phyloP scores from a whole-genome alignment of 331 rosid genomes.

The Spiraea crenata region DNA sequence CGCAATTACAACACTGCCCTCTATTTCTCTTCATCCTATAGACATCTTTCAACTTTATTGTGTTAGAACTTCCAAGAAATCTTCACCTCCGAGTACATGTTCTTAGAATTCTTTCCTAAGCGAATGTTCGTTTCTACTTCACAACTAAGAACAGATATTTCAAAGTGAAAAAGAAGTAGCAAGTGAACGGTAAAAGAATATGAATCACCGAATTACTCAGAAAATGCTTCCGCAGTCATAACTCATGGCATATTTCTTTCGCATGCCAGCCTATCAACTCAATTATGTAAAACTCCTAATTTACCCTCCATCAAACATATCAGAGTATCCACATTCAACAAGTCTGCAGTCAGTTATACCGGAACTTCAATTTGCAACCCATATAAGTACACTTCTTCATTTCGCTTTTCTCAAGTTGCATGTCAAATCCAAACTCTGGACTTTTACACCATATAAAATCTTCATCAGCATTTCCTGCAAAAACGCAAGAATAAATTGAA shows the following conservation, averaged over 20 bases:
- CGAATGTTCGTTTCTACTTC: slow-evolving; percentile 15
- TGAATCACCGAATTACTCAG: slow-evolving; percentile 30
- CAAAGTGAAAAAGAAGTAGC: slow-evolving; percentile 28
- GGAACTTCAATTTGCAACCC: not conserved
- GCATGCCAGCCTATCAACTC: slow-evolving; percentile 28
- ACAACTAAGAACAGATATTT: slow-evolving; percentile 17
- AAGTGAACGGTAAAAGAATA: slow-evolving; percentile 26
- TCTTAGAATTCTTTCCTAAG: slow-evolving; percentile 24
- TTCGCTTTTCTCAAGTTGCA: too few relatives aligned
- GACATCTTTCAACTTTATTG: slow-evolving; percentile 26
- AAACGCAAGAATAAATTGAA: too few relatives aligned
- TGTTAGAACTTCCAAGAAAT: slow-evolving; percentile 14
- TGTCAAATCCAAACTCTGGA: too few relatives aligned
- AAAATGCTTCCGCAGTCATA: slow-evolving; percentile 30
- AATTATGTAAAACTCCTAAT: slow-evolving; percentile 22
- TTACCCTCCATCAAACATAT: slow-evolving; percentile 17
- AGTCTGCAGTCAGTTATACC: slow-evolving; percentile 29
- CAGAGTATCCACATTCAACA: slow-evolving; percentile 35
- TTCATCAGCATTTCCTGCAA: too few relatives aligned
- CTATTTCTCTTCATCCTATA: not conserved
- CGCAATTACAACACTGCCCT: too few relatives aligned
- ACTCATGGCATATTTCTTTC: slow-evolving; percentile 33
- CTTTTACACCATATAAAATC: too few relatives aligned
- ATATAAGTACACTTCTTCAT: too few relatives aligned
- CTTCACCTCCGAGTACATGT: slow-evolving; percentile 14